phyloP scores from a whole-genome alignment of 495 filamentous ascomycete species.

The Aspergillus leporis region DNA sequence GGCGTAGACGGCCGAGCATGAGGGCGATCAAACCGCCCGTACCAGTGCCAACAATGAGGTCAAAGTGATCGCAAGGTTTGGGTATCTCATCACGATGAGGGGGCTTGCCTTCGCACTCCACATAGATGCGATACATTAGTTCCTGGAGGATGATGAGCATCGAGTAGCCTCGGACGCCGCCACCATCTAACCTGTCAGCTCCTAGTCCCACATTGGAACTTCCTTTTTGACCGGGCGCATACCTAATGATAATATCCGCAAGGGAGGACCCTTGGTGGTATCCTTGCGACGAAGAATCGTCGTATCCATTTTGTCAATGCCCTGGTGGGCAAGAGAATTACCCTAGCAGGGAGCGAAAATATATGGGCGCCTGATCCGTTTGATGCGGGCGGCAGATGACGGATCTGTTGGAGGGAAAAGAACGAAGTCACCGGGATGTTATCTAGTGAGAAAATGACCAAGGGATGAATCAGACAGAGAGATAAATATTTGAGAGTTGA shows the following conservation, averaged over 20 bases:
- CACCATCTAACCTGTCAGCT: slow-evolving; percentile 67
- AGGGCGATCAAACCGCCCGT: slow-evolving; percentile 94
- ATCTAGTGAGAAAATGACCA: background rate
- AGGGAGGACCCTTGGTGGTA: slow-evolving; percentile 89
- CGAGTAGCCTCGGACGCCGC: slow-evolving; percentile 94
- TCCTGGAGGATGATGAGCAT: slow-evolving; percentile 95
- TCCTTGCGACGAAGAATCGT: slow-evolving; percentile 70
- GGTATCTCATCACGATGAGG: slow-evolving; percentile 86
- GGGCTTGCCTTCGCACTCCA: slow-evolving; percentile 78
- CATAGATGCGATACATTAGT: slow-evolving; percentile 91
- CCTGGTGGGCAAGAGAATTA: slow-evolving; percentile 8
- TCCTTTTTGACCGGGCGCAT: slow-evolving; percentile 29
- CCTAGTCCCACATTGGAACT: background rate
- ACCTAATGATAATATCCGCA: slow-evolving; percentile 91
- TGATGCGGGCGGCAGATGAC: slow-evolving; percentile 5
- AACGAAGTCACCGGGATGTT: background rate
- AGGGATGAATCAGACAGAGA: background rate
- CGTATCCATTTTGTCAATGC: slow-evolving; percentile 30
- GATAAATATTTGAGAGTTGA: background rate
- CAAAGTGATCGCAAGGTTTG: slow-evolving; percentile 97
- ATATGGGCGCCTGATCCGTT: slow-evolving; percentile 13
- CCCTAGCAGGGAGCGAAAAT: slow-evolving; percentile 2
- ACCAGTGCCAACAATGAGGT: slow-evolving; percentile 91
- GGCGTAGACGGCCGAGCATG: slow-evolving; percentile 89
- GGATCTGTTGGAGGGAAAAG: background rate